Percentiles rank a stretch among this genome's conserved stretches.
Conservation (phyloP, 2,329 filamentous ascomycete species). For the Fusarium palustre region DNA sequence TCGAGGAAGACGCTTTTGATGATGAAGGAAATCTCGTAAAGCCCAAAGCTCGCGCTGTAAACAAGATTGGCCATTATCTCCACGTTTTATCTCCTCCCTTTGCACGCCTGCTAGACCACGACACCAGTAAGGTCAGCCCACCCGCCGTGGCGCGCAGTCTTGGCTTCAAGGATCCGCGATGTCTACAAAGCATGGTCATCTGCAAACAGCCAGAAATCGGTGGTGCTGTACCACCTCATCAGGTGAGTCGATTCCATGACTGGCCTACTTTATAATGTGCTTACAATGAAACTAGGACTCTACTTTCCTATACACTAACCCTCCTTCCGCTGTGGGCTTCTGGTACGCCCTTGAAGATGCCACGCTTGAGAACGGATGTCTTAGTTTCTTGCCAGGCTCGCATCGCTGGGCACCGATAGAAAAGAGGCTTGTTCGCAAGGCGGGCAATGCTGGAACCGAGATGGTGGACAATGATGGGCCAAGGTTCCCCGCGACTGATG, state of each 20-base stretch:
- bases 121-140: slow-evolving; percentile 55
- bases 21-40: slow-evolving; percentile 72
- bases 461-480: slow-evolving; percentile 77
- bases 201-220: slow-evolving; percentile 99
- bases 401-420: slow-evolving; percentile 79
- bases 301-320: slow-evolving; percentile 90
- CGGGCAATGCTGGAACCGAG: slow-evolving; percentile 67
- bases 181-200: slow-evolving; percentile 95
- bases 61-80: slow-evolving; percentile 86
- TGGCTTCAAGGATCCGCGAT: slow-evolving; percentile 79
- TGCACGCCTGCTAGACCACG: slow-evolving; percentile 63
- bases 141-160: slow-evolving; percentile 75
- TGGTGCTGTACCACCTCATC: slow-evolving; percentile 88
- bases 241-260: slow-evolving; percentile 53
- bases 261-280: rapidly evolving
- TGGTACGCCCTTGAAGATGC: slow-evolving; percentile 98
- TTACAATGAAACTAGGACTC: slow-evolving; percentile 72
- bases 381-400: slow-evolving; percentile 86
- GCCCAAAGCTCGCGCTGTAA: slow-evolving; percentile 86
- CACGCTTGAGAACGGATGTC: slow-evolving; percentile 84
- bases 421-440: slow-evolving; percentile 79
- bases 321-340: slow-evolving; percentile 90
- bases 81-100: slow-evolving; percentile 78
- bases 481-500: slow-evolving; percentile 68
- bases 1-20: slow-evolving; percentile 92